These are phyloP conservation scores for Chlamydomonas applanata DNA, from an alignment of 139 green algal species.

Conservation along the genomic window DNA sequence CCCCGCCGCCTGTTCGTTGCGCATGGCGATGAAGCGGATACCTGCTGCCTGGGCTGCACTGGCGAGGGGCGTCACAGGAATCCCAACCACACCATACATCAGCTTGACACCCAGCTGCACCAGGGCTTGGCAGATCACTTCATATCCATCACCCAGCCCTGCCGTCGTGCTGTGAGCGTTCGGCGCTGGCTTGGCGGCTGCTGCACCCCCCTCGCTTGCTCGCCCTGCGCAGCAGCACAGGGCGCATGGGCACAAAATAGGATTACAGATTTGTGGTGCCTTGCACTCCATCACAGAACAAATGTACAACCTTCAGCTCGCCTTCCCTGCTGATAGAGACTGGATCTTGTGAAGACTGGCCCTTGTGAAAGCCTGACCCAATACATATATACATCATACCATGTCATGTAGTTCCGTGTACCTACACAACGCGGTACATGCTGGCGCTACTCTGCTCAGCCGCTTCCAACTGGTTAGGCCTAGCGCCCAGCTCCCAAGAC, in stretches of 20 bases:
- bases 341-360: too few species aligned
- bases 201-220: too few species aligned
- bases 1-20: constrained; percentile 85
- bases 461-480: too few species aligned
- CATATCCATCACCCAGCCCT: constrained; percentile 42
- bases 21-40: constrained; percentile 77
- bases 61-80: constrained; percentile 80
- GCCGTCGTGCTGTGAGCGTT: background rate
- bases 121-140: constrained; percentile 45
- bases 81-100: constrained; percentile 84
- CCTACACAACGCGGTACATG: too few species aligned
- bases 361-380: too few species aligned
- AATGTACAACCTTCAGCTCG: too few species aligned
- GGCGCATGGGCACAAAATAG: background rate
- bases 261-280: too few species aligned
- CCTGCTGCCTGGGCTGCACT: constrained; percentile 66
- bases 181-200: background rate
- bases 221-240: background rate
- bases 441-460: too few species aligned
- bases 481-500: too few species aligned
- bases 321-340: background rate
- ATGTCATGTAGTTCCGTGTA: too few species aligned
- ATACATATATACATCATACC: too few species aligned
- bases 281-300: too few species aligned
- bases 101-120: constrained; percentile 55